Evolutionary conservation across 2,329 filamentous ascomycete genomes (phyloP), one percentile per base, ranked within the genome.

Genomic region (Triangularia setosa): DNA sequence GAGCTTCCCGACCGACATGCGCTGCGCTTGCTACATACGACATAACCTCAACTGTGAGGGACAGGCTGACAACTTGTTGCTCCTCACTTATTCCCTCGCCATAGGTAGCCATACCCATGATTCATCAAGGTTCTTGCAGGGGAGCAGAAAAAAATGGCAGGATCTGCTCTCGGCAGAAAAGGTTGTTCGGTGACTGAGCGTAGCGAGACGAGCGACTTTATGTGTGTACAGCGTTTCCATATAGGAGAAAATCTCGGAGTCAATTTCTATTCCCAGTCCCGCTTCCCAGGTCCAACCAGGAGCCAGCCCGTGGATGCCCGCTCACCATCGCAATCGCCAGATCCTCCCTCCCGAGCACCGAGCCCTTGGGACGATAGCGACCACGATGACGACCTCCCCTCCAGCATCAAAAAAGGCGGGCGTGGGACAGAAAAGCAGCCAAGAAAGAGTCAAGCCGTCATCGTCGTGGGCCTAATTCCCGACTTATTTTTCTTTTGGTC

Each of bases 291-390:
- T 35, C 30, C n/a, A 30, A 35, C 24, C 52, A 25, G 30, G 33
- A 44, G 21, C 28, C 52, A 23, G n/a, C 23, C 21, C 25, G 40
- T 16, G 3, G 23, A 30, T 33, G 54, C 28, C 14, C 40, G 30
- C 28, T 16, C 23, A 25, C 27, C 55, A 27, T 35, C 9, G 27
- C 35, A 16, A 58, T 27, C 40, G 52, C 35, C 44, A 23, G 27
- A 61, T 33, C 30, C 40, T 55, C 61, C 60, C 16, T 44, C 55
- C n/a, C 18, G 21, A 56, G 44, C 61, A 58, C 61, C 58, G 61
- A 33, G 52, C 11, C 56, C 52, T 55, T 61, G 64, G 60, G 54
- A 23, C 53, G 53, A 35, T 8, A 58, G 8, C 61, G 35, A 58
- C 30, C 12, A 16, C 24, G 52, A 55, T 55, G 40, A 59, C 27